A percentile compares a stretch with the other conserved stretches of the same genome.
phyloP scores from a whole-genome alignment of 2,329 filamentous ascomycete genomes.

The Sporothrix pallida region DNA sequence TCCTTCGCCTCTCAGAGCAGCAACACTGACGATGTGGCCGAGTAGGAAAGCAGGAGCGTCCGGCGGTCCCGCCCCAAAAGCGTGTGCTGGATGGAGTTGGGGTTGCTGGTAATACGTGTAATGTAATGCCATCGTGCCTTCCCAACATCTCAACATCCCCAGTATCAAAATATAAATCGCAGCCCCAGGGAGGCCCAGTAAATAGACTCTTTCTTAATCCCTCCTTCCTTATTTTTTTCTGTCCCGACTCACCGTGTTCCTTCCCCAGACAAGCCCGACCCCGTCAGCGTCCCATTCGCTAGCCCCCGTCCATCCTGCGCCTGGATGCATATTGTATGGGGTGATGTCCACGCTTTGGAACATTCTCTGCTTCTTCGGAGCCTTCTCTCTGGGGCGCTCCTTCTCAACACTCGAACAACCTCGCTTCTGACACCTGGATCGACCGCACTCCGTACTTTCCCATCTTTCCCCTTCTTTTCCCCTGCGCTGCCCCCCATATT shows the following conservation, averaged over 20 bases:
- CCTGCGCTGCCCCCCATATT: background rate
- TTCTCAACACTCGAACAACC: background rate
- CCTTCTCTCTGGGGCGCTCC: background rate
- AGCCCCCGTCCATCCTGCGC: background rate
- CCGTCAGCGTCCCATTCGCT: slow-evolving; percentile 24
- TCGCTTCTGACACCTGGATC: background rate
- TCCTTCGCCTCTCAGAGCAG: background rate
- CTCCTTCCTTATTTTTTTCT: background rate
- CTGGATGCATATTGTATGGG: slow-evolving; percentile 9
- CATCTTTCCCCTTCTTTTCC: slow-evolving; percentile 13
- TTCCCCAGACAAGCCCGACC: background rate
- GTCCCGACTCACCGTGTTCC: background rate
- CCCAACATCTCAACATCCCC: background rate
- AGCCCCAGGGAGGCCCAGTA: background rate
- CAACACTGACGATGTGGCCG: background rate
- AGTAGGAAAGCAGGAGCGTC: background rate
- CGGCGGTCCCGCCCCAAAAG: slow-evolving; percentile 1
- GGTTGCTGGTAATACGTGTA: no score
- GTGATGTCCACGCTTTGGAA: slow-evolving; percentile 14
- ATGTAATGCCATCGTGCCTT: background rate
- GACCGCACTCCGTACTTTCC: background rate
- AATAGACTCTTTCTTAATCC: background rate
- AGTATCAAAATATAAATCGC: background rate
- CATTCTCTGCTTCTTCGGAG: background rate
- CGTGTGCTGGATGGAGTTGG: no score